Percentiles rank a stretch among this genome's conserved stretches.
phyloP scores from a whole-genome alignment of 176 grass and related monocot species.

The Aegilops tauschii region DNA sequence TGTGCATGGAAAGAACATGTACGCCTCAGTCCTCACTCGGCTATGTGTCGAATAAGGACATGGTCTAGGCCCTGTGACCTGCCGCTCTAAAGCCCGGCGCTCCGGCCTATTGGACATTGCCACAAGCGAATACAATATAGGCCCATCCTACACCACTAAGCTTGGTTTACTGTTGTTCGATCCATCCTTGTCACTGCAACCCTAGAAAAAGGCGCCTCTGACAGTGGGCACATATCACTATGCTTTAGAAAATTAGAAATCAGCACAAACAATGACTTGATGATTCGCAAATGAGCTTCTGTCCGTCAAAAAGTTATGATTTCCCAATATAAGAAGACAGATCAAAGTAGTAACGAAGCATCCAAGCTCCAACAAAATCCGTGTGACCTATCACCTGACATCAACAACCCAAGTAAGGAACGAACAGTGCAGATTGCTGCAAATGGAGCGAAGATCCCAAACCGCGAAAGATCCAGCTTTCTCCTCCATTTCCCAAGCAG shows the following conservation, averaged over 20 bases:
- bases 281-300: neutral
- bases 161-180: neutral
- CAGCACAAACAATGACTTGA: neutral
- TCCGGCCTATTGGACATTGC: neutral
- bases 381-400: neutral
- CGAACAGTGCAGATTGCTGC: conserved; percentile 12
- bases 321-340: too few relatives aligned
- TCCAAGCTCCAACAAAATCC: neutral
- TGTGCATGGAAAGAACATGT: too few relatives aligned
- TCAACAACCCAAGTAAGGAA: neutral
- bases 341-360: too few relatives aligned
- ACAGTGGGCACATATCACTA: too few relatives aligned
- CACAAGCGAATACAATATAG: neutral
- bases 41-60: neutral
- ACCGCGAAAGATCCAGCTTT: neutral
- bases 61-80: too few relatives aligned
- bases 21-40: neutral
- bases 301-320: neutral
- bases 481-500: neutral
- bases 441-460: conserved; percentile 26
- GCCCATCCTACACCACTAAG: neutral
- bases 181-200: neutral
- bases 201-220: too few relatives aligned
- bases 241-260: too few relatives aligned
- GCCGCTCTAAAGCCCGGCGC: too few relatives aligned